Base-by-base conservation (phyloP, 495 filamentous ascomycete species). In the Pseudevernia furfuracea region DNA sequence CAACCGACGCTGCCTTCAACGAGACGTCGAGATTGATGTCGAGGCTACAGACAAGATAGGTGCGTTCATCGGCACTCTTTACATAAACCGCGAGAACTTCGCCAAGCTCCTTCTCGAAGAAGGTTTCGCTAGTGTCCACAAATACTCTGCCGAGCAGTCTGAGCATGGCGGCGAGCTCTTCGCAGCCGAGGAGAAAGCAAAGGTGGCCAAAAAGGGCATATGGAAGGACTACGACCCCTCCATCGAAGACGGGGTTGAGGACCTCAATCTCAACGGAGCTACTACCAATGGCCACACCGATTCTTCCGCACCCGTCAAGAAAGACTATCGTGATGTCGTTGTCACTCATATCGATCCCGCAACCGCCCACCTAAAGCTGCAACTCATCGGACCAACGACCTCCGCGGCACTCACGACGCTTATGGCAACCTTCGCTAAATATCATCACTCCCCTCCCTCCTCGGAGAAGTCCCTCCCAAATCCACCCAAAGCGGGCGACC, bases 151-250 rank as follows among this genome's bases (percentile, higher is more conserved):
- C 6, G 92, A 97, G 77, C 94, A 96, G 78, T 88, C 90, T 15
- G 94, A 91, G 58, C 91, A 96, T 70, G 87, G 87, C 36, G 85
- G 79, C 53, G 95, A 97, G 74, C 87, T 97, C 41, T 80, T 90
- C 68, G 90, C 90, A 6, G 95, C 95, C 2, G 89, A 97, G 75
- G 77, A 90, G 74, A 84, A 80, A 60, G 95, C 95, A 10, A 97
- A 97, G 77, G 87, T 92, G 58, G 88, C 80, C 23, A 81, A 85
- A 43, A 96, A 92, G 78, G 90, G 89, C 55, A 68, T 96, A 65
- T 99, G 95, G 95, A 86, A 89, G 52, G 87, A 96, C 78, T 97
- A 88, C 84, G 91, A 96, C 72, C 95, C 95, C 6, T 87, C 83
- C 38, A 84, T 92, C 74, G 89, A 91, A 44, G 77, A 72, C 17